These are phyloP conservation scores for Brachypodium distachyon DNA, from an alignment of 202 grass and related monocot species.

Conservation along the genomic window DNA sequence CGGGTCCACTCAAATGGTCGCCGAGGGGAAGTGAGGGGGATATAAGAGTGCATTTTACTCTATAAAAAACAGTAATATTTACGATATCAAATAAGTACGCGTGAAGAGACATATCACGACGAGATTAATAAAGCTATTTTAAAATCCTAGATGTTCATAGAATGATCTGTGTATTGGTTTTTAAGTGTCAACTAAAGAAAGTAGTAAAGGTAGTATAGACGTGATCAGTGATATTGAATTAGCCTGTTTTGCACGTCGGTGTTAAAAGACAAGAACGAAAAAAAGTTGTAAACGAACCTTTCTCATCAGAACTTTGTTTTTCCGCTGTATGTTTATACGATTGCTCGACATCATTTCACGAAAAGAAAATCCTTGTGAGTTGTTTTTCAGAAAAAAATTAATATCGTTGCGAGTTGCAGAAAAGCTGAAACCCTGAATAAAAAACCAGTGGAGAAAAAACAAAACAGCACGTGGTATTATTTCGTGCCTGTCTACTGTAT, in stretches of 20 bases:
- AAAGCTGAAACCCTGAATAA: not conserved
- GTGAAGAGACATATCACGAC: too few relatives aligned
- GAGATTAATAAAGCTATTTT: too few relatives aligned
- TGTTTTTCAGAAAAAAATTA: too few relatives aligned
- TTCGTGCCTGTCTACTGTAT: not conserved
- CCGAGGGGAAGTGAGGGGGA: too few relatives aligned
- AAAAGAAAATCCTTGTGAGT: not conserved
- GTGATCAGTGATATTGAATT: not conserved
- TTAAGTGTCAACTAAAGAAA: not conserved
- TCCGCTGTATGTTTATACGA: not conserved
- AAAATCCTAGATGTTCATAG: too few relatives aligned
- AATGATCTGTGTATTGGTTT: too few relatives aligned
- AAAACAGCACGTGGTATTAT: conserved; percentile 22
- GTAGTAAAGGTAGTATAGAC: not conserved
- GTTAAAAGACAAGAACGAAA: not conserved
- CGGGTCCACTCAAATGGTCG: too few relatives aligned
- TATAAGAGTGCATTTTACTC: too few relatives aligned
- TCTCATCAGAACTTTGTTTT: not conserved
- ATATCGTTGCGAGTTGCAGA: too few relatives aligned
- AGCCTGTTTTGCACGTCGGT: not conserved
- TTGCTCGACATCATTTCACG: not conserved
- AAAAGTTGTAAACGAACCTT: not conserved
- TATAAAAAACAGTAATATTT: too few relatives aligned
- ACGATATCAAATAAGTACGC: too few relatives aligned
- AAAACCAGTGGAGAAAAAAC: not conserved